Evolutionary conservation across 2,329 filamentous ascomycete genomes (phyloP), one percentile per base, ranked within the genome.

Genomic region (Akanthomyces dipterigenus): DNA sequence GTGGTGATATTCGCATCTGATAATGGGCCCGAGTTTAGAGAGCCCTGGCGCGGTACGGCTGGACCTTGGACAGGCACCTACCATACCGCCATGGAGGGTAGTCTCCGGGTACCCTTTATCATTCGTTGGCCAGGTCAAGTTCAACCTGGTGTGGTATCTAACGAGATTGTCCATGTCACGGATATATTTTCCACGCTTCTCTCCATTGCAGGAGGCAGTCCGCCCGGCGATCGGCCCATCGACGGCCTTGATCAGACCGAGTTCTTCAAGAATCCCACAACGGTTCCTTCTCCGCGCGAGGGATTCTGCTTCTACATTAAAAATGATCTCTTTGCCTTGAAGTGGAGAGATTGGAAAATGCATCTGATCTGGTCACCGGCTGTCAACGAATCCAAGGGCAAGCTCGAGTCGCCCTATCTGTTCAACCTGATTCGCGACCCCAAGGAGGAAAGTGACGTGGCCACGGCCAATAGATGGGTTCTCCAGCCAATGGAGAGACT

Each of bases 71-170:
- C 68, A 0, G 72, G 72, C 1, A 74, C 72, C 0, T 74, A 73
- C 20, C 71, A 74, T 26, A 74, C 71, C 0, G 71, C 72, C 1
- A 74, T 74, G 72, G 72, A 74, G 36, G 71, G 72, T 0, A 73
- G 72, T 2, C 50, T 74, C 1, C 67, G 72, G 3, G 72, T 74
- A 0, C 72, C 72, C 0, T 73, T 70, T 55, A 74, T 74, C n/a
- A 64, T 74, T 2, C 62, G 70, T 3, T 74, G 72, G 72, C 71
- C 71, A 0, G 69, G 70, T 1, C 56, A 65, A 0, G 70, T 73
- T 0, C 72, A 72, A 0, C 48, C 63, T 12, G 65, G 64, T 0
- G 61, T 64, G 0, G 70, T 65, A 0, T 70, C 70, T 5, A 74
- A 74, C 46, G 66, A 68, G 3, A 72, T 68, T 18, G 71, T 73